phyloP scores from a whole-genome alignment of 192 early-diverging fungal genomes.

The Thoreauomyces humboldtii region DNA sequence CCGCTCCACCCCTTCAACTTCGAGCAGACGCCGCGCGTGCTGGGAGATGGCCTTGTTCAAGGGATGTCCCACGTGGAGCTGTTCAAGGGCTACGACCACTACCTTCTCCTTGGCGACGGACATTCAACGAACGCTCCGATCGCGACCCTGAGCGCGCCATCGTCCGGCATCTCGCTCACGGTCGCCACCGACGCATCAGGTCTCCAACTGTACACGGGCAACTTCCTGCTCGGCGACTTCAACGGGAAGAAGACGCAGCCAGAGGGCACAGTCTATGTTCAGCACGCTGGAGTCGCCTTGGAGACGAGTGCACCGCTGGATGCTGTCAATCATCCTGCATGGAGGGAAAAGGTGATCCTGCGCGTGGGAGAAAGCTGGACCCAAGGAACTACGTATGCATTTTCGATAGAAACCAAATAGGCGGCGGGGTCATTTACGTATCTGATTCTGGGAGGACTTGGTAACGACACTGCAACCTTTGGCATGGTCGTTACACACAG shows the following conservation, averaged over 20 bases:
- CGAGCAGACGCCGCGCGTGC: constrained; percentile 40
- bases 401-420: too few relatives aligned
- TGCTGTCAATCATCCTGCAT: constrained; percentile 38
- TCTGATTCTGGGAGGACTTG: too few relatives aligned
- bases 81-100: constrained; percentile 80
- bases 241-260: constrained; percentile 43
- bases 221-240: constrained; percentile 54
- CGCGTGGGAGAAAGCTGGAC: constrained; percentile 31
- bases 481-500: too few relatives aligned
- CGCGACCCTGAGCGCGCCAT: constrained; percentile 20
- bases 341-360: constrained; percentile 29
- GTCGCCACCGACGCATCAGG: constrained; percentile 69
- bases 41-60: constrained; percentile 49
- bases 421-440: too few relatives aligned
- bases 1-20: constrained; percentile 56
- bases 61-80: constrained; percentile 39
- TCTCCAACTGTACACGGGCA: constrained; percentile 84
- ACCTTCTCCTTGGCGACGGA: constrained; percentile 47
- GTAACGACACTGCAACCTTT: too few relatives aligned
- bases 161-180: constrained; percentile 61
- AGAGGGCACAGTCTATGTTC: constrained; percentile 37
- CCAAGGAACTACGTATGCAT: constrained; percentile 34
- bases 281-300: constrained; percentile 66
- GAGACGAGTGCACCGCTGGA: constrained; percentile 47
- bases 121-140: not conserved